Evolutionary conservation across 2,329 filamentous ascomycete species (phyloP), one percentile per base, ranked within the genome.

Genomic region (Botrytis aclada): DNA sequence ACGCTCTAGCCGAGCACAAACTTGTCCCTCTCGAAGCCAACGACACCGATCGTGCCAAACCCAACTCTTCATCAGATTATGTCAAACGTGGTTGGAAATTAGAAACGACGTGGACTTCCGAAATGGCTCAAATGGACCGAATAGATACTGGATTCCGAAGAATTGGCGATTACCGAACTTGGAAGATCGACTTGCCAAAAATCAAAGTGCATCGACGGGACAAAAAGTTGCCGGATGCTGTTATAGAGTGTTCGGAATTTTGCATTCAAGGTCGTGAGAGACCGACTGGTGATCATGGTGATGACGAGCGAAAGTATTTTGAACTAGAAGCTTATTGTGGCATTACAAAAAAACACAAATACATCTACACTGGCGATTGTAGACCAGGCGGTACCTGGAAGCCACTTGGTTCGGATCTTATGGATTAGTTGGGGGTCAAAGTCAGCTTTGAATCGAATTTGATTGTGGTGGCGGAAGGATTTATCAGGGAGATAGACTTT

Each of bases 361-460:
- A 29, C n/a, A 54, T 29, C n/a, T 29, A 29, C 51, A 16, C 47
- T 45, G 0, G 2, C 43, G 43, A 6, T 22, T 22, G 18, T 18
- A 3, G 1, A 8, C 18, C 18, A 22, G 7, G 2, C 18, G 0
- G 7, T 20, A 2, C 6, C 41, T 45, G 43, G 43, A 4, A 0
- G 2, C 43, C 43, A 51, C 25, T 51, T 51, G 47, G 4, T 51
- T 25, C 47, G 14, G 47, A 51, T 10, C 25, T 51, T 14, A 5
- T 54, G n/a, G n/a, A 54, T 29, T 54, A 54, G 12, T 54, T 54
- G 12, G 25, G n/a, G n/a, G n/a, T n/a, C n/a, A n/a, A n/a, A n/a
- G n/a, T n/a, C n/a, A n/a, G n/a, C n/a, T n/a, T n/a, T n/a, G n/a
- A n/a, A n/a, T n/a, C n/a, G n/a, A n/a, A n/a, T n/a, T n/a, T n/a